phyloP scores from a whole-genome alignment of 2,329 filamentous ascomycete species.

The Diatrype stigma region DNA sequence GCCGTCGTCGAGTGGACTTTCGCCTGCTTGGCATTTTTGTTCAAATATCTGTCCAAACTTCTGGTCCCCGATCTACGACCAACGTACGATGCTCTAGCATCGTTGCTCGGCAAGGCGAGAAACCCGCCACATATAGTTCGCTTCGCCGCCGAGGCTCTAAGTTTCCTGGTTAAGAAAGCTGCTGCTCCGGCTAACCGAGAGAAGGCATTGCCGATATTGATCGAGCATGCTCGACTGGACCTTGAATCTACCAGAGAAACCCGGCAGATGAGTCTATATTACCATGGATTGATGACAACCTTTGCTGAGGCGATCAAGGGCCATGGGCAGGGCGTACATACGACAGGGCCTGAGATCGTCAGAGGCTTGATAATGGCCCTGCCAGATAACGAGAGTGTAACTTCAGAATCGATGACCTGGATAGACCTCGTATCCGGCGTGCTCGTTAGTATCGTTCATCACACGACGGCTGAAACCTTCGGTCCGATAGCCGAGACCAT shows the following conservation, averaged over 20 bases:
- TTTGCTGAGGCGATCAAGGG: slow-evolving; percentile 77
- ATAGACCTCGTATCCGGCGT: slow-evolving; percentile 69
- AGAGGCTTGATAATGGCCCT: slow-evolving; percentile 47
- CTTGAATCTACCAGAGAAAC: slow-evolving; percentile 51
- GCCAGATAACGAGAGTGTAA: slow-evolving; percentile 45
- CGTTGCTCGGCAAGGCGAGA: slow-evolving; percentile 75
- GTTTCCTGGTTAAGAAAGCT: slow-evolving; percentile 87
- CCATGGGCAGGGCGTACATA: slow-evolving; percentile 56
- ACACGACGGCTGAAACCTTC: slow-evolving; percentile 72
- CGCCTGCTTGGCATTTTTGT: slow-evolving; percentile 86
- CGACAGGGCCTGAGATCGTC: slow-evolving; percentile 52
- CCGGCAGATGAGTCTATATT: slow-evolving; percentile 64
- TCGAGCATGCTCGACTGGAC: slow-evolving; percentile 68
- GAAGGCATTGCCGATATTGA: slow-evolving; percentile 64
- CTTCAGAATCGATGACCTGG: slow-evolving; percentile 48
- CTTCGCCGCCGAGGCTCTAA: slow-evolving; percentile 92
- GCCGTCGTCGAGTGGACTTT: slow-evolving; percentile 99
- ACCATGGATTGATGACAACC: slow-evolving; percentile 86
- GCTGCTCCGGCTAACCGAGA: slow-evolving; percentile 74
- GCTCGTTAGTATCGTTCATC: slow-evolving; percentile 77
- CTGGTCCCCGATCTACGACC: slow-evolving; percentile 81
- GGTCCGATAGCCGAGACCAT: slow-evolving; percentile 61
- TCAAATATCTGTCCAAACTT: slow-evolving; percentile 91
- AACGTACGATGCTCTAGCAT: slow-evolving; percentile 76
- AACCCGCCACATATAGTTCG: slow-evolving; percentile 84